A percentile compares a stretch with the other conserved stretches of the same genome.
Evolutionary conservation across 371 early-diverging fungal species (phyloP).

Genomic region (Mucor irregularis): DNA sequence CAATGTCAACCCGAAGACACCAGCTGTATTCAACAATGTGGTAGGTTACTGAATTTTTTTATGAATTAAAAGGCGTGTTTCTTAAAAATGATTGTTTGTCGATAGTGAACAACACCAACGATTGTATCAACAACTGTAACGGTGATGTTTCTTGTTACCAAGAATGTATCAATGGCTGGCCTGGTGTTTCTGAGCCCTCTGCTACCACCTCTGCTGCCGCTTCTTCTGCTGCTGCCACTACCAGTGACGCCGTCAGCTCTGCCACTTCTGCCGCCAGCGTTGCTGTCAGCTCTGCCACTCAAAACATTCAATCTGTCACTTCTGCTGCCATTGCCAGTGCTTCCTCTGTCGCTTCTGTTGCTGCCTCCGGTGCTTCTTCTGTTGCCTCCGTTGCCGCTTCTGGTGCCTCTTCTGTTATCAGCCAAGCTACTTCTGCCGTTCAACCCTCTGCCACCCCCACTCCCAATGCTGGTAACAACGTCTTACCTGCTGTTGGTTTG

Average conservation of each 20-base stretch:
- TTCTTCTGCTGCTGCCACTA: neutral
- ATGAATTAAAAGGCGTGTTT: neutral
- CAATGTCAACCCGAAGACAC: conserved; percentile 9
- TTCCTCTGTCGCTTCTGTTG: conserved; percentile 1
- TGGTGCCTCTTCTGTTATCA: neutral
- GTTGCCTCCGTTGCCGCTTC: neutral
- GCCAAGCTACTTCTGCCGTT: conserved; percentile 7
- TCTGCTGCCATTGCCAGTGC: neutral
- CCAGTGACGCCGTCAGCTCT: neutral
- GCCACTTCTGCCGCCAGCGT: neutral
- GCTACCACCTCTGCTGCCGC: neutral
- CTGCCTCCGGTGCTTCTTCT: neutral
- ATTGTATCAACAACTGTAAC: conserved; percentile 15
- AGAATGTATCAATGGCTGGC: conserved; percentile 23
- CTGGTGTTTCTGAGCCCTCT: conserved; percentile 7
- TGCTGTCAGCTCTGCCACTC: neutral
- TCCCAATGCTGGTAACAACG: neutral
- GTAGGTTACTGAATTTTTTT: no score
- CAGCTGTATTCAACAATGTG: conserved; percentile 13
- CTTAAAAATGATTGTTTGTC: neutral
- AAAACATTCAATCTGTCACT: neutral
- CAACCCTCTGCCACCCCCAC: neutral
- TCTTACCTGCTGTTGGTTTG: conserved; percentile 6
- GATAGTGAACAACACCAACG: conserved; percentile 14
- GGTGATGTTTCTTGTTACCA: conserved; percentile 17